Base-by-base conservation (phyloP, 1,284 basidiomycete genomes). In the Inonotus hispidus region DNA sequence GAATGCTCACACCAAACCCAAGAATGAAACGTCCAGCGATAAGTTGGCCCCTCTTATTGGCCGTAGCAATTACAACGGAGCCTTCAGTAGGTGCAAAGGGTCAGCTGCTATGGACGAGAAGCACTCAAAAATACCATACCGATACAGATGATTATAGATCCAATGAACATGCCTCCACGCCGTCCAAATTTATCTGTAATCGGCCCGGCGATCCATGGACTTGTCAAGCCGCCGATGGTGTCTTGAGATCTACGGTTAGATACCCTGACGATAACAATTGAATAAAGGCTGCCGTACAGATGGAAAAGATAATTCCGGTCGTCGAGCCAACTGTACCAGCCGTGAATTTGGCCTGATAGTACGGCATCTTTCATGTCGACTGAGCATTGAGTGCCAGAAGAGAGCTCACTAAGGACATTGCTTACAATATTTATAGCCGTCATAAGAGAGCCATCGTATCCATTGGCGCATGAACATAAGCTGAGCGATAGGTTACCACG, bases 121-220 rank as follows among this genome's bases (percentile, higher is more conserved):
- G n/a, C 23, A n/a, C 46, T 23, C 19, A 25, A 6, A 38, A 57
- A 16, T 11, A 27, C 13, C 19, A 52, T 43, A 63, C 76, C 75
- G 73, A 61, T 56, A 41, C 58, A 46, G 58, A 81, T 77, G 60
- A 81, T 77, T 16, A 78, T 14, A 47, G 75, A 73, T 25, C 82
- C 82, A 35, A 73, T 62, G 60, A 77, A 78, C 81, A 84, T 83
- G 59, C 79, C 81, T 25, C 75, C 77, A 23, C 80, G 75, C 54
- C 82, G 77, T 21, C 82, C 82, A 56, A 77, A 75, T 29, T 71
- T 70, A 68, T 82, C 80, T 16, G 64, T 63, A 32, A 67, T 41
- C 21, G 64, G 63, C 1, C 66, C 65, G 19, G 68, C 68, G 38
- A 68, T 59, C 65, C 67, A 69, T 13, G 69, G 66, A 53, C 66